Evolutionary conservation across 2,329 filamentous ascomycete genomes (phyloP).

Genomic region (Fusarium annulatum): DNA sequence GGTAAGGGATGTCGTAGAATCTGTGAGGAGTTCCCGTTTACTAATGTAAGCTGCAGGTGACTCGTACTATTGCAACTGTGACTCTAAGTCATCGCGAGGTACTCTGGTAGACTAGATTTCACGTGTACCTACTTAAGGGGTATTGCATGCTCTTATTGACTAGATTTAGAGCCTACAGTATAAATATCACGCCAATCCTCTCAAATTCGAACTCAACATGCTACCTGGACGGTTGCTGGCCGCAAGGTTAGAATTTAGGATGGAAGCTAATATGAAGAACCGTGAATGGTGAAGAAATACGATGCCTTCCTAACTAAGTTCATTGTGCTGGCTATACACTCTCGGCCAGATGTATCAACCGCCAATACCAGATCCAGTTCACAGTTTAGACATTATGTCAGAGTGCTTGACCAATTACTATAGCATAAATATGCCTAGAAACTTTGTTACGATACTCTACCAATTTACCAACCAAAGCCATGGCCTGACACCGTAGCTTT

Average conservation of each 20-base stretch:
- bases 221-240: neutral
- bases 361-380: fast-evolving
- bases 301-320: neutral
- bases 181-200: neutral
- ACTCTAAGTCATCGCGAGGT: neutral
- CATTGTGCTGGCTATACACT: neutral
- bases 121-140: fast-evolving
- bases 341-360: neutral
- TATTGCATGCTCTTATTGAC: neutral
- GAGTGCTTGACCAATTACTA: neutral
- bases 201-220: neutral
- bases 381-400: neutral
- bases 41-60: neutral
- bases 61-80: neutral
- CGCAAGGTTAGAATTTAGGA: fast-evolving
- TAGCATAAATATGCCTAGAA: neutral
- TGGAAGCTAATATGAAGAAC: neutral
- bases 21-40: fast-evolving
- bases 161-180: neutral
- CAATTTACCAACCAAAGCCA: too few relatives aligned
- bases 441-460: neutral
- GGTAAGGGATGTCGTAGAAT: fast-evolving
- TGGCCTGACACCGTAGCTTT: neutral
- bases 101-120: neutral
- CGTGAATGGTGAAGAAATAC: neutral